Conservation (phyloP, 306 rosid genomes). For the Calophaca sinica region DNA sequence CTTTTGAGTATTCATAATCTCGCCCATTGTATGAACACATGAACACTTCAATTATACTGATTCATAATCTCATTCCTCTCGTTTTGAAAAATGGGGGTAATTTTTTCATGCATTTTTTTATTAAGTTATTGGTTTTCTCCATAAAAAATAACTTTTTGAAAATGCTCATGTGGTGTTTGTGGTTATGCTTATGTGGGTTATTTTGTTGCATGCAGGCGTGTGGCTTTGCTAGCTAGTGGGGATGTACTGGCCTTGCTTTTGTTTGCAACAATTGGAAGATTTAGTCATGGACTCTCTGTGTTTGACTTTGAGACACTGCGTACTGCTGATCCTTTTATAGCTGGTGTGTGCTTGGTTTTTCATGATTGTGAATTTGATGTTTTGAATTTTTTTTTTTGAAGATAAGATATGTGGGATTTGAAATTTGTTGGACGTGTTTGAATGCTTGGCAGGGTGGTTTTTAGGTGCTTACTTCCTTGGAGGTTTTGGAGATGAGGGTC, state of each 20-base stretch:
- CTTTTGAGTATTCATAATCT: no score
- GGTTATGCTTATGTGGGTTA: constrained; percentile 4
- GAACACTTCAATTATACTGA: no score
- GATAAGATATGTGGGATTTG: background rate
- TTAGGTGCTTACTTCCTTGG: constrained; percentile 95
- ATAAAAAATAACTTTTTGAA: constrained; percentile 8
- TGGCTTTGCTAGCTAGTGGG: constrained; percentile 84
- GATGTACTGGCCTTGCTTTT: constrained; percentile 87
- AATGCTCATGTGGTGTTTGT: constrained; percentile 15
- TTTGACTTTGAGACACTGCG: constrained; percentile 76
- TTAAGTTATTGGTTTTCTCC: background rate
- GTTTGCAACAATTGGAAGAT: constrained; percentile 91
- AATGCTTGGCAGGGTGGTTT: constrained; percentile 78
- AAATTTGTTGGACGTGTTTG: constrained; percentile 37
- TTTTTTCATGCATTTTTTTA: background rate
- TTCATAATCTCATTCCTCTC: no score
- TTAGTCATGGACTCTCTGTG: constrained; percentile 79
- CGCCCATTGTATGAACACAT: no score
- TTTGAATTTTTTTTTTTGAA: background rate
- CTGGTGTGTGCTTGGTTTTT: constrained; percentile 63
- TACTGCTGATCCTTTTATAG: constrained; percentile 95
- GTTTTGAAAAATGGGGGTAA: constrained; percentile 89
- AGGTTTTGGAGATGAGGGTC: constrained; percentile 89
- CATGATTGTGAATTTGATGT: constrained; percentile 12
- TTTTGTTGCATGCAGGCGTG: constrained; percentile 59